Percentiles rank a stretch among this genome's conserved stretches.
Evolutionary conservation across 148 eudicot genomes (phyloP).

Genomic region (Fagopyrum esculentum): DNA sequence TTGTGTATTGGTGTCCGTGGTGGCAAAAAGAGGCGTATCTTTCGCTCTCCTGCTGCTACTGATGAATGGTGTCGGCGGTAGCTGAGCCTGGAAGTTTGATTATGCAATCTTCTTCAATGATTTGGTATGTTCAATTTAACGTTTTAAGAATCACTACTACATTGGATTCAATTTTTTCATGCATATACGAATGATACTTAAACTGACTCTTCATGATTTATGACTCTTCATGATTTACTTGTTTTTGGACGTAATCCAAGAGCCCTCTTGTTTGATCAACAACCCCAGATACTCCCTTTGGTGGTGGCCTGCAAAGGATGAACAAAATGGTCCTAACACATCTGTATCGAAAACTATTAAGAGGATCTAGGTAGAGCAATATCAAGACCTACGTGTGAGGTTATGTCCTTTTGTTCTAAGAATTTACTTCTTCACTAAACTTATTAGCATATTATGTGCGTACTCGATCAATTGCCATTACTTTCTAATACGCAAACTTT

Average conservation of each 20-base stretch:
- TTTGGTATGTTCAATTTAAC: too few species aligned
- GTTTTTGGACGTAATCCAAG: conserved; percentile 63
- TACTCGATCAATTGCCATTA: background rate
- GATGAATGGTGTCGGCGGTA: background rate
- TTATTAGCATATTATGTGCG: background rate
- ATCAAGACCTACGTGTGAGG: conserved; percentile 60
- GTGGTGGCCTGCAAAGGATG: conserved; percentile 63
- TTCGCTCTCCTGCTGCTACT: background rate
- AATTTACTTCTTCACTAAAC: background rate
- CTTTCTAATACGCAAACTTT: too few species aligned
- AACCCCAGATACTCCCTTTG: conserved; percentile 75
- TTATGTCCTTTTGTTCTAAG: background rate
- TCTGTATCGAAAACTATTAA: background rate
- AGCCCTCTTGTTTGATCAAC: conserved; percentile 98
- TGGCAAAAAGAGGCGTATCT: background rate
- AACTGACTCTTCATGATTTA: too few species aligned
- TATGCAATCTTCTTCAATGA: too few species aligned
- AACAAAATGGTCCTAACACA: background rate
- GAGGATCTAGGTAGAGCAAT: background rate
- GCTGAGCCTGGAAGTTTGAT: conserved; percentile 9
- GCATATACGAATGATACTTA: too few species aligned
- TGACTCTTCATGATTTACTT: too few species aligned
- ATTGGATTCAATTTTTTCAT: too few species aligned
- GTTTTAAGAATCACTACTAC: too few species aligned
- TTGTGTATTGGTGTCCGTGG: background rate